Conservation (phyloP, 345 rosid genomes). For the Camelina sativa region DNA sequence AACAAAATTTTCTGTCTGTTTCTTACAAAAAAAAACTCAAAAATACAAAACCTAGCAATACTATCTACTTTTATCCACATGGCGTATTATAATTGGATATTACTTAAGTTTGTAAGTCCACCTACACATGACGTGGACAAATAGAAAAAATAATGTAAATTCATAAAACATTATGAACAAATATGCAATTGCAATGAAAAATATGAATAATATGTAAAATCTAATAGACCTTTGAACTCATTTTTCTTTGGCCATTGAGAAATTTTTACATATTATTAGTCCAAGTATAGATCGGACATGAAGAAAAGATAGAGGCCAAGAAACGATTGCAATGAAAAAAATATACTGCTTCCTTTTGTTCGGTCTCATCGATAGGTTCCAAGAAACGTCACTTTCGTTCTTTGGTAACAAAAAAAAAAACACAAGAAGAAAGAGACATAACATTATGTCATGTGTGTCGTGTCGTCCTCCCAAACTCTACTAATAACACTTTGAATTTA, state of each 20-base stretch:
- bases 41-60: background rate
- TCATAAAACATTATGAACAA: background rate
- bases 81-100: background rate
- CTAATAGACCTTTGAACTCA: background rate
- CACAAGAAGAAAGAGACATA: conserved; percentile 43
- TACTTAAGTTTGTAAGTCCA: background rate
- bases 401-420: conserved; percentile 21
- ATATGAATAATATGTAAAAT: too few relatives aligned
- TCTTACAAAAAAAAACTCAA: conserved; percentile 5
- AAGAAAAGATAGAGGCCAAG: background rate
- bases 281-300: background rate
- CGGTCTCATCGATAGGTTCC: conserved; percentile 11
- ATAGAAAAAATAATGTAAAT: background rate
- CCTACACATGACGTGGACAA: background rate
- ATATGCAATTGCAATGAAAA: background rate
- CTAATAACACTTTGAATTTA: conserved; percentile 40
- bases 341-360: conserved; percentile 4
- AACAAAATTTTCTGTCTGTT: background rate
- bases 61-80: background rate
- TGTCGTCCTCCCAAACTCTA: conserved; percentile 32
- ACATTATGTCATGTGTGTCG: conserved; percentile 24
- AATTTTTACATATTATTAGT: background rate
- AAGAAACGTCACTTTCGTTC: conserved; percentile 36
- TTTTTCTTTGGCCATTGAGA: background rate
- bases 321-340: background rate